Base-by-base conservation (phyloP, 768 basidiomycete species). In the Clitopilus passeckerianus region DNA sequence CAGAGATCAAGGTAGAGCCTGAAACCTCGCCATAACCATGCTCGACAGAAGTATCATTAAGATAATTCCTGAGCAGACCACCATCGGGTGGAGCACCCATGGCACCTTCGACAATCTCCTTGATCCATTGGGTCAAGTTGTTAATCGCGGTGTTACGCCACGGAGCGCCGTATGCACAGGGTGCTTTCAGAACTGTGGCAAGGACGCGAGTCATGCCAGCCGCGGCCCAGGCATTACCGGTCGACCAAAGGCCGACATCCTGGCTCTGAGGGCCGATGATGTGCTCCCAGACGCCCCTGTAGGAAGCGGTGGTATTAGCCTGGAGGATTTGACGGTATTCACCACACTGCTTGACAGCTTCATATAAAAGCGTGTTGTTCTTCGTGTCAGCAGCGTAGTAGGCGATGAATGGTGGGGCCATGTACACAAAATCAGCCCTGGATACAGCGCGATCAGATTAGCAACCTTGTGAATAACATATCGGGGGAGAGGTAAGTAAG, bases 141-240 rank as follows among this genome's bases (percentile, higher is more conserved):
- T 8, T 6, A 14, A 65, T 58, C 0, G 67, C 65, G 9, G 44
- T 18, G 16, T 34, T 16, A 18, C 63, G 59, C 69, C 66, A 70
- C 16, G 33, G 34, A 1, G 4, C 34, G 24, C 7, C 2, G 1
- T 30, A 14, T 20, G 60, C 41, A 22, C 56, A 37, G 10, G 67
- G 65, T 1, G 81, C 77, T 24, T 75, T 72, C 22, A 71, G 65
- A 34, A 86, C 74, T 0, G 82, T 86, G 8, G 77, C 76, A 5
- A 81, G 67, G 5, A 90, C 85, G 7, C 88, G 79, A 23, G 84
- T 70, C 78, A 86, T 86, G 0, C 89, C 89, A 0, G 81, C 82
- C 0, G 86, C 86, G 0, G 87, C 89, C 90, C 90, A 90, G 0
- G 75, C 87, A 62, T 90, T 91, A 2, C 85, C 84, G 37, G 79